These are phyloP conservation scores for Kodamaea ohmeri DNA, from an alignment of 1,139 yeast species.

Conservation along the genomic window DNA sequence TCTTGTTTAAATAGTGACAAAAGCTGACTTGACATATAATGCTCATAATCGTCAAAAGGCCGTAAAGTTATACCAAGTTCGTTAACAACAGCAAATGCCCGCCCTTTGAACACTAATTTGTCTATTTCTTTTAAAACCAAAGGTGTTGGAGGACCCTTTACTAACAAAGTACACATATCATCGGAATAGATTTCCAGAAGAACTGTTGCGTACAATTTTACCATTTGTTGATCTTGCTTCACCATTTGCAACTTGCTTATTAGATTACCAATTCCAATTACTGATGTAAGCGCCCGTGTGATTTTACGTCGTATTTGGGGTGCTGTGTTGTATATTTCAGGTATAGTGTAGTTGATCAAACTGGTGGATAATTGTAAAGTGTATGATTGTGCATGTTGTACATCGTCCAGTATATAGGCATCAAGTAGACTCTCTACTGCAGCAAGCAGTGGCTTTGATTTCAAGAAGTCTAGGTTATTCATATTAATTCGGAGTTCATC, in stretches of 20 bases:
- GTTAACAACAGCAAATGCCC: slow-evolving; percentile 23
- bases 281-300: slow-evolving; percentile 19
- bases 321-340: slow-evolving; percentile 22
- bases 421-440: slow-evolving; percentile 16
- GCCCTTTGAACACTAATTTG: slow-evolving; percentile 38
- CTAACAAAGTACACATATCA: slow-evolving; percentile 18
- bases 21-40: slow-evolving; percentile 21
- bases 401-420: slow-evolving; percentile 1
- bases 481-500: background rate
- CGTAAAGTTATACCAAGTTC: slow-evolving; percentile 19
- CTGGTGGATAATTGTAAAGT: slow-evolving; percentile 18
- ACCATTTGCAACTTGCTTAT: slow-evolving; percentile 17
- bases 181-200: slow-evolving; percentile 20
- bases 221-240: slow-evolving; percentile 6
- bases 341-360: slow-evolving; percentile 33
- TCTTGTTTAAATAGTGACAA: slow-evolving; percentile 13
- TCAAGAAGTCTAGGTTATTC: slow-evolving; percentile 15
- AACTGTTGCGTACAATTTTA: slow-evolving; percentile 11
- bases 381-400: background rate
- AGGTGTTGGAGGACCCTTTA: slow-evolving; percentile 6
- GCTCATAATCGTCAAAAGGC: slow-evolving; percentile 23
- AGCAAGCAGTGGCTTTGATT: slow-evolving; percentile 21
- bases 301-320: slow-evolving; percentile 17
- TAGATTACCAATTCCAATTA: slow-evolving; percentile 33
- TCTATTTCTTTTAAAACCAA: slow-evolving; percentile 33